These are phyloP conservation scores for Durio zibethinus DNA, from an alignment of 345 rosid species.

Conservation along the genomic window DNA sequence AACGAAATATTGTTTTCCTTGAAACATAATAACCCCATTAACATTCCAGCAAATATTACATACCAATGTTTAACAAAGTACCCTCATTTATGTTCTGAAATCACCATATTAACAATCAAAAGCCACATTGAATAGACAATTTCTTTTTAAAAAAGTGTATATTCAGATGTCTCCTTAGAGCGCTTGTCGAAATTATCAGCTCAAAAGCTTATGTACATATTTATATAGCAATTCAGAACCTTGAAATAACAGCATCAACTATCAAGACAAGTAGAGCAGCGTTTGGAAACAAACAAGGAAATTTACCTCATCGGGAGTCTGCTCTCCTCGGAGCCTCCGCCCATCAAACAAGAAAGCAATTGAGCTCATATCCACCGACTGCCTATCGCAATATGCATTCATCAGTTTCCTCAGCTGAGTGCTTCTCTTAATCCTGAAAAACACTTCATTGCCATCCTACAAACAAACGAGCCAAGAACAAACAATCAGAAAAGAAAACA, in stretches of 20 bases:
- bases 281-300: neutral
- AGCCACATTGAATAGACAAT: too few relatives aligned
- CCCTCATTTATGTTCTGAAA: too few relatives aligned
- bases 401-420: constrained; percentile 76
- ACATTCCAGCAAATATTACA: too few relatives aligned
- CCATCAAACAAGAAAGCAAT: constrained; percentile 92
- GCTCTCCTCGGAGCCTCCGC: constrained; percentile 73
- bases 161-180: neutral
- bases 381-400: constrained; percentile 81
- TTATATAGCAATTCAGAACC: neutral
- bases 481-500: neutral
- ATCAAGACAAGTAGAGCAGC: neutral
- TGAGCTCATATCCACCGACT: constrained; percentile 67
- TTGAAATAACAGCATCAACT: neutral
- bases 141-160: too few relatives aligned
- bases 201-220: neutral
- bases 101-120: too few relatives aligned
- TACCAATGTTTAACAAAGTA: too few relatives aligned
- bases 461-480: neutral
- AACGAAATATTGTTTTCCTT: too few relatives aligned
- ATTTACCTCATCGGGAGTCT: constrained; percentile 85
- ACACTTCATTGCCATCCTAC: constrained; percentile 88
- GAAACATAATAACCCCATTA: too few relatives aligned
- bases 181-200: neutral
- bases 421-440: constrained; percentile 79